Conservation (phyloP, 345 rosid species). For the Hibiscus trionum region DNA sequence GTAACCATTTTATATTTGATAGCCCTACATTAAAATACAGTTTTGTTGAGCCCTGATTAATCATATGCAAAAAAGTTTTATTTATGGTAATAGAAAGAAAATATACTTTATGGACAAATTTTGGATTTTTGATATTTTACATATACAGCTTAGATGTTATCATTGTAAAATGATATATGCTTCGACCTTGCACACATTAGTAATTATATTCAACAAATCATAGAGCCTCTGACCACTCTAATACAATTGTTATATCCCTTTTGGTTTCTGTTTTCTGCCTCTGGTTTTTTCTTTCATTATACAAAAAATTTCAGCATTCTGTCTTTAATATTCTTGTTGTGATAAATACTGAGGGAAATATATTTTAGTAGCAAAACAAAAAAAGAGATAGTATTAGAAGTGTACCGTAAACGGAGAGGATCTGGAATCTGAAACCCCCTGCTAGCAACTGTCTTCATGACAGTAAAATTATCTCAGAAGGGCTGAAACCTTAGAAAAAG, state of each 20-base stretch:
- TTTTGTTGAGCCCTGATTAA: background rate
- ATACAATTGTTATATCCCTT: background rate
- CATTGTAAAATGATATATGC: background rate
- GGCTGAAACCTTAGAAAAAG: background rate
- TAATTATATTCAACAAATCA: background rate
- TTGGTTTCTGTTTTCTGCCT: background rate
- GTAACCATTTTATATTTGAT: background rate
- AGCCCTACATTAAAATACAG: background rate
- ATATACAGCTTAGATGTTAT: background rate
- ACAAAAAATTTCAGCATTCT: background rate
- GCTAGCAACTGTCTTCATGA: background rate
- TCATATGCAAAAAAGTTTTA: background rate
- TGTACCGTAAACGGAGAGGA: background rate
- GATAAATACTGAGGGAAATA: background rate
- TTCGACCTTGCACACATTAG: background rate
- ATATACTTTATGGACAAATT: background rate
- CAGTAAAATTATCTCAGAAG: background rate
- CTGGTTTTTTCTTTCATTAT: background rate
- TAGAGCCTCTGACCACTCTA: background rate
- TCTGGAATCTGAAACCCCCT: background rate
- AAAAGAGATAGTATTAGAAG: background rate
- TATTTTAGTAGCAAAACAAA: too few relatives aligned
- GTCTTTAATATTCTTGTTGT: background rate
- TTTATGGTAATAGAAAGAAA: background rate
- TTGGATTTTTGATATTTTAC: background rate